These are phyloP conservation scores for Penicillium soppii DNA, from an alignment of 495 filamentous ascomycete genomes.

Conservation along the genomic window DNA sequence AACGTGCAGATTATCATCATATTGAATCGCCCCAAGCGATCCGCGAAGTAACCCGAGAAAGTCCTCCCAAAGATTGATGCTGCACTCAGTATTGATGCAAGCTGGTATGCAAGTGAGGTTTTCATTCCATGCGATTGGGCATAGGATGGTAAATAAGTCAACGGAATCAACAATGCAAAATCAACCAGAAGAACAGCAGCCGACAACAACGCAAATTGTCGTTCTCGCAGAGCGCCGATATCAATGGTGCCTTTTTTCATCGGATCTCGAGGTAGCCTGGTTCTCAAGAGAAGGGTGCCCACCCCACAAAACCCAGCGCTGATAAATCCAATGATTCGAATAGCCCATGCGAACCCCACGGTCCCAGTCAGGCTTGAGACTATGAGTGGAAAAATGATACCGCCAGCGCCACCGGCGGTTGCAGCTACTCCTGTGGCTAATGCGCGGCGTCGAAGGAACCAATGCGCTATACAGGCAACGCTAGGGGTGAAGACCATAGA, in stretches of 20 bases:
- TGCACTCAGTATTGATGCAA: slow-evolving; percentile 33
- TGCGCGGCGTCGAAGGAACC: slow-evolving; percentile 64
- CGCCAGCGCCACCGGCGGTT: slow-evolving; percentile 15
- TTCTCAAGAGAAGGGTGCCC: too few species aligned
- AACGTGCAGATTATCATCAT: slow-evolving; percentile 22
- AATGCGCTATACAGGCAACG: slow-evolving; percentile 55
- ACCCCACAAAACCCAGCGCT: background rate
- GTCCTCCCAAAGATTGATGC: slow-evolving; percentile 40
- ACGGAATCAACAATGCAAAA: slow-evolving; percentile 20
- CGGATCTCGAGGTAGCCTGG: too few species aligned
- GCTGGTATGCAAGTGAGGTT: slow-evolving; percentile 24
- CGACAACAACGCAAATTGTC: too few species aligned
- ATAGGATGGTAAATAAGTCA: slow-evolving; percentile 25
- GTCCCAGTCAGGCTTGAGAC: slow-evolving; percentile 18
- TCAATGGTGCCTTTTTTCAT: too few species aligned
- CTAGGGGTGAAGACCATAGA: slow-evolving; percentile 59
- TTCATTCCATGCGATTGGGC: slow-evolving; percentile 25
- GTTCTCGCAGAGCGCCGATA: too few species aligned
- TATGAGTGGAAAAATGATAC: slow-evolving; percentile 53
- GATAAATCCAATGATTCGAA: slow-evolving; percentile 30
- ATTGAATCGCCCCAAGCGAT: slow-evolving; percentile 33
- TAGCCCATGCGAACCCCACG: slow-evolving; percentile 35
- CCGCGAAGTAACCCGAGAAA: slow-evolving; percentile 32
- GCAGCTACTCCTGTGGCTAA: slow-evolving; percentile 41
- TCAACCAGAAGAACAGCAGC: too few species aligned